These are phyloP conservation scores for Exserohilum rostratum DNA, from an alignment of 2,329 filamentous ascomycete genomes.

Conservation along the genomic window DNA sequence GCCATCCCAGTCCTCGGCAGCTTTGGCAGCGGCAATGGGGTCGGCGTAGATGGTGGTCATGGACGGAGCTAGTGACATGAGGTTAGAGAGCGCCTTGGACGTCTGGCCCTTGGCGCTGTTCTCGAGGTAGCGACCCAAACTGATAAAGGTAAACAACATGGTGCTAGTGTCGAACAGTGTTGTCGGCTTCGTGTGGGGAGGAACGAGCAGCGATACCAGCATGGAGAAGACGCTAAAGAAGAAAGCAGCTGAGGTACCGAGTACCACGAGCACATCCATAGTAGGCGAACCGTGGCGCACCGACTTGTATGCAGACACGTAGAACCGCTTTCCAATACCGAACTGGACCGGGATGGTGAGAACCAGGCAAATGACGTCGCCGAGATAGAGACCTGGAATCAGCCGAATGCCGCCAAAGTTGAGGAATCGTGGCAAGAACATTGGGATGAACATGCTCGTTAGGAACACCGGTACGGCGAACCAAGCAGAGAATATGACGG, in stretches of 20 bases:
- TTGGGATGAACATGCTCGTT: constrained; percentile 92
- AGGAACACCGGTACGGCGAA: constrained; percentile 92
- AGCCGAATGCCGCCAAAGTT: constrained; percentile 77
- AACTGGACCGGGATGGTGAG: constrained; percentile 96
- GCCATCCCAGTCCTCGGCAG: constrained; percentile 76
- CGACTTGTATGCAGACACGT: constrained; percentile 90
- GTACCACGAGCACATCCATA: constrained; percentile 94
- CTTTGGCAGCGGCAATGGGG: constrained; percentile 90
- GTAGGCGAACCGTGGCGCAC: constrained; percentile 89
- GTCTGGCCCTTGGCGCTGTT: constrained; percentile 96
- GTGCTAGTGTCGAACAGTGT: constrained; percentile 98
- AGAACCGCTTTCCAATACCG: constrained; percentile 93
- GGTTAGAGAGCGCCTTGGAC: constrained; percentile 85
- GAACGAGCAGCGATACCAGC: constrained; percentile 76
- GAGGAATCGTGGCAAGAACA: constrained; percentile 74
- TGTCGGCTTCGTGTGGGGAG: constrained; percentile 78
- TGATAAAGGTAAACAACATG: constrained; percentile 97
- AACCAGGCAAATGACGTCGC: constrained; percentile 80
- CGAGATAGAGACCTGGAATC: constrained; percentile 79
- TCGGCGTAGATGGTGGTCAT: constrained; percentile 98
- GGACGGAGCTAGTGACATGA: constrained; percentile 95
- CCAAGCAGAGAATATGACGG: constrained; percentile 75
- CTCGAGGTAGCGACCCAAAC: constrained; percentile 86
- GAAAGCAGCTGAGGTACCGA: constrained; percentile 94
- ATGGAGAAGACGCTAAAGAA: constrained; percentile 92